phyloP scores from a whole-genome alignment of 805 yeast species.

The Saccharomycopsis amapae region DNA sequence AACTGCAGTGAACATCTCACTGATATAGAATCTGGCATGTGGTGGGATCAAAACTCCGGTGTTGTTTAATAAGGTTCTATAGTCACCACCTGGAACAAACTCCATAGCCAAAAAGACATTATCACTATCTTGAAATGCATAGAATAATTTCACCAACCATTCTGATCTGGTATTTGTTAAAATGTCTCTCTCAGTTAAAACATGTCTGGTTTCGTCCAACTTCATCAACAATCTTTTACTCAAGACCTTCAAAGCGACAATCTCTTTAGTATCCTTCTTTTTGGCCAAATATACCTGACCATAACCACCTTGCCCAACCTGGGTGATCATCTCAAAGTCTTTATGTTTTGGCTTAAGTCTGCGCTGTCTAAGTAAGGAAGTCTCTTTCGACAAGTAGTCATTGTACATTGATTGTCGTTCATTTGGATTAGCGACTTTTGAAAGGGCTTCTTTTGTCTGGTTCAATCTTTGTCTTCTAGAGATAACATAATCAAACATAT shows the following conservation, averaged over 20 bases:
- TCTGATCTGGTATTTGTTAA: conserved; percentile 92
- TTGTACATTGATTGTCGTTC: conserved; percentile 53
- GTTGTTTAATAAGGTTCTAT: conserved; percentile 86
- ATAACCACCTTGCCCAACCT: conserved; percentile 99
- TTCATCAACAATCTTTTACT: conserved; percentile 80
- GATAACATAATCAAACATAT: conserved; percentile 87
- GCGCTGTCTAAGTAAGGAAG: conserved; percentile 77
- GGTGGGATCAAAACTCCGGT: conserved; percentile 91
- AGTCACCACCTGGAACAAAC: conserved; percentile 99
- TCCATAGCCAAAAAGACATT: conserved; percentile 96
- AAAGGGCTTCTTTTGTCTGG: conserved; percentile 49
- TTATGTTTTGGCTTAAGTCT: conserved; percentile 89
- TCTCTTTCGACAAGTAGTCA: conserved; percentile 75
- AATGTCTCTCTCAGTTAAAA: conserved; percentile 92
- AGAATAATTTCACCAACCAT: conserved; percentile 89
- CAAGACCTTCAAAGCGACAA: conserved; percentile 89
- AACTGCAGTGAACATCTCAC: conserved; percentile 94
- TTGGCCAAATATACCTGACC: conserved; percentile 97
- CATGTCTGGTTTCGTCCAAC: conserved; percentile 92
- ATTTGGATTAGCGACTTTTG: conserved; percentile 23
- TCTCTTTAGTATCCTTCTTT: conserved; percentile 88
- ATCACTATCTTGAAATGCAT: conserved; percentile 91
- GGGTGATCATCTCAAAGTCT: conserved; percentile 94
- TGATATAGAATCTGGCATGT: conserved; percentile 89
- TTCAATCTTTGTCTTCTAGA: conserved; percentile 76